Percentiles rank a stretch among this genome's conserved stretches.
These are phyloP conservation scores for Penstemon davidsonii DNA, from an alignment of 257 asterid species.

Conservation along the genomic window DNA sequence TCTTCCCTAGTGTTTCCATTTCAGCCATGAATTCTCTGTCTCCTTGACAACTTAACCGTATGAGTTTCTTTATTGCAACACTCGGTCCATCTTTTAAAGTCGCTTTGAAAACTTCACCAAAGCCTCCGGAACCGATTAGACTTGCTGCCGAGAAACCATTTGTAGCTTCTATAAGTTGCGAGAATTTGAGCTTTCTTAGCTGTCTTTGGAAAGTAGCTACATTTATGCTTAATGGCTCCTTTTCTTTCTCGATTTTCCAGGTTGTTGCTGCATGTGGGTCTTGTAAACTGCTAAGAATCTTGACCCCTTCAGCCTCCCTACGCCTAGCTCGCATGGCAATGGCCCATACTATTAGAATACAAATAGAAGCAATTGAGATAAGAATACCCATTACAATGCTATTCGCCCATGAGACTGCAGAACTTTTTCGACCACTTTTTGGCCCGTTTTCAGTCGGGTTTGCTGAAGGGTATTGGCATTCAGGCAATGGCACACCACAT, in stretches of 20 bases:
- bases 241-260: conserved; percentile 97
- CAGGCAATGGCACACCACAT: conserved; percentile 82
- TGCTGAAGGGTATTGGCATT: conserved; percentile 47
- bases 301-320: conserved; percentile 65
- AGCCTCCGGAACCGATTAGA: conserved; percentile 88
- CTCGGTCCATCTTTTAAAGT: conserved; percentile 86
- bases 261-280: conserved; percentile 74
- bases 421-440: conserved; percentile 28
- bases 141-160: conserved; percentile 91
- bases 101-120: conserved; percentile 90
- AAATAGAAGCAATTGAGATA: conserved; percentile 69
- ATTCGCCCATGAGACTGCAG: conserved; percentile 67
- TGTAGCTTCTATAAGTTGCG: conserved; percentile 86
- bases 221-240: conserved; percentile 92
- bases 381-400: conserved; percentile 84
- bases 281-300: conserved; percentile 71
- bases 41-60: conserved; percentile 79
- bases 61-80: conserved; percentile 86
- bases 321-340: conserved; percentile 69
- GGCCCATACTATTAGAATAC: conserved; percentile 80
- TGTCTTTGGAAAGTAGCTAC: conserved; percentile 91
- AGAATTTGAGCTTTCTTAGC: conserved; percentile 72
- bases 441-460: conserved; percentile 23
- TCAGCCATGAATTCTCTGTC: conserved; percentile 97
- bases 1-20: conserved; percentile 91